A percentile compares a stretch with the other conserved stretches of the same genome.
These are phyloP conservation scores for Candida tropicalis DNA, from an alignment of 1,139 yeast species.

Conservation along the genomic window DNA sequence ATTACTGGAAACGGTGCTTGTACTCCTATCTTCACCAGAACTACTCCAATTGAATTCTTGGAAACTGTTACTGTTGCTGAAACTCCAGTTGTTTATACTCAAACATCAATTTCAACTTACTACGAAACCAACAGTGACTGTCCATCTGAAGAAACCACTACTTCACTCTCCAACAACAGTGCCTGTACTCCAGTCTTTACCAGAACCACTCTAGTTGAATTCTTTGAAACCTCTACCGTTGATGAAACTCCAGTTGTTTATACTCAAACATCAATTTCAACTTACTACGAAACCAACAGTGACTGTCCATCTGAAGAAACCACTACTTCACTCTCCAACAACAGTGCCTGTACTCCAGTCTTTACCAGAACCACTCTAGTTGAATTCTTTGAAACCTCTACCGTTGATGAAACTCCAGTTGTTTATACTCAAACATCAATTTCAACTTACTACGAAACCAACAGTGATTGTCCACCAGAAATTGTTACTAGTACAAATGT, in stretches of 20 bases:
- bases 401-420: slow-evolving; percentile 1
- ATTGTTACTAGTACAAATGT: slow-evolving; percentile 1
- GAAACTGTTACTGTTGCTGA: slow-evolving; percentile 5
- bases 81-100: neutral
- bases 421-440: neutral
- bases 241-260: neutral
- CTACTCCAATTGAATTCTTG: neutral
- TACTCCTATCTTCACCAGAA: slow-evolving; percentile 1
- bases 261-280: slow-evolving; percentile 1
- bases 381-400: neutral
- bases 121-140: neutral
- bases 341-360: neutral
- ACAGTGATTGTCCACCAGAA: slow-evolving; percentile 4
- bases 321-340: neutral
- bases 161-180: slow-evolving; percentile 1
- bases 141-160: too few relatives aligned
- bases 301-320: too few relatives aligned
- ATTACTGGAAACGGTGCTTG: neutral
- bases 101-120: slow-evolving; percentile 1
- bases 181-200: slow-evolving; percentile 1
- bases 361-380: neutral
- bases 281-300: slow-evolving; percentile 1
- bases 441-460: slow-evolving; percentile 1
- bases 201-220: neutral
- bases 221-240: slow-evolving; percentile 1